phyloP scores from a whole-genome alignment of 2,329 filamentous ascomycete species.

The Penicillium sp. region DNA sequence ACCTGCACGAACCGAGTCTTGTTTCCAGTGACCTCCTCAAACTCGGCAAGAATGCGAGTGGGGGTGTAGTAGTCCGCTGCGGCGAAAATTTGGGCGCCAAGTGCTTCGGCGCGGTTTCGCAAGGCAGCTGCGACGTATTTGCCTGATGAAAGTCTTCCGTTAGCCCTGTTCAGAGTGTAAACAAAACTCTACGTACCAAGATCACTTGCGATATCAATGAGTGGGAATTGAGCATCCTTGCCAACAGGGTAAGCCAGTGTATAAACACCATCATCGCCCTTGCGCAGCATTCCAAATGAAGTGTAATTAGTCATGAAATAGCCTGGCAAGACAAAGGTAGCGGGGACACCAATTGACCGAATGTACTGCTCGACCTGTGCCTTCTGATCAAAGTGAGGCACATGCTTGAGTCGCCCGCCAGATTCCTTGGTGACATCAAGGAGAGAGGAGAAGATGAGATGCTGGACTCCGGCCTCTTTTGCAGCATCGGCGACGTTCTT shows the following conservation, averaged over 20 bases:
- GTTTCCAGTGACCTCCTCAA: background rate
- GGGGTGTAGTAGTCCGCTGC: background rate
- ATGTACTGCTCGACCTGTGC: background rate
- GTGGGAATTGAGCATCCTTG: background rate
- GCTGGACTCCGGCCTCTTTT: background rate
- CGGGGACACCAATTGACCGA: background rate
- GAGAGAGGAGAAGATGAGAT: background rate
- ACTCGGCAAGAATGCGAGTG: background rate
- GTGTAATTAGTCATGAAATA: background rate
- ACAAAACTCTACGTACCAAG: background rate
- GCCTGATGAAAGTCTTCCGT: background rate
- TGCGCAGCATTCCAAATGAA: background rate
- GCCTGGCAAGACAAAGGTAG: background rate
- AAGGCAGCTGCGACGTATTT: background rate
- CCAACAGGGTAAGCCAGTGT: background rate
- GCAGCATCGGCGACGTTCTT: background rate
- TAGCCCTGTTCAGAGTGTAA: background rate
- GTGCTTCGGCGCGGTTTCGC: background rate
- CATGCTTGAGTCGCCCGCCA: background rate
- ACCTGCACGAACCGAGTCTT: background rate
- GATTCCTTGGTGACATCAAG: background rate
- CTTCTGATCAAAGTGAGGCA: background rate
- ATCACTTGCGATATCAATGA: background rate
- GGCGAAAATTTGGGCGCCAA: background rate
- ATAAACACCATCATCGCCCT: background rate